These are phyloP conservation scores for Glonium stellatum DNA, from an alignment of 495 filamentous ascomycete genomes.

Conservation along the genomic window DNA sequence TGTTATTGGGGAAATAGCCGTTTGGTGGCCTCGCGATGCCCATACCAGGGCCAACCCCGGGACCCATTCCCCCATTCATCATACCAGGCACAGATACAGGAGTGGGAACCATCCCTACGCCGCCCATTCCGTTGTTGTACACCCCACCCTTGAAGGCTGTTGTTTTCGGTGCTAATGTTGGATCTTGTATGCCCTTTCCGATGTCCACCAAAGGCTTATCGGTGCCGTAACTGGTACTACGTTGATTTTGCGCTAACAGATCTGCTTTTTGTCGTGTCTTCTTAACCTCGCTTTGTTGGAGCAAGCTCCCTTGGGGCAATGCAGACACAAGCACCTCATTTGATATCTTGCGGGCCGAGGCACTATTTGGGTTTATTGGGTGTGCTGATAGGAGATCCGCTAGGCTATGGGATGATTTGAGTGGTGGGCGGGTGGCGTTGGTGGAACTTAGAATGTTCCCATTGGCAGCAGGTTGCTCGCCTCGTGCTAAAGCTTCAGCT, in stretches of 20 bases:
- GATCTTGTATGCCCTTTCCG: constrained; percentile 26
- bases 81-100: neutral
- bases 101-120: constrained; percentile 13
- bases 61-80: neutral
- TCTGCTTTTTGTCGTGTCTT: constrained; percentile 22
- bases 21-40: neutral
- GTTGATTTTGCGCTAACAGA: constrained; percentile 25
- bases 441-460: neutral
- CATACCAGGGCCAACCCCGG: constrained; percentile 8
- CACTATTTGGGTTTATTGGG: constrained; percentile 36
- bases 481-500: constrained; percentile 56
- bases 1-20: constrained; percentile 10
- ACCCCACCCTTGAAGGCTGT: constrained; percentile 47
- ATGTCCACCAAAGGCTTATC: constrained; percentile 26
- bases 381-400: constrained; percentile 60
- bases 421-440: constrained; percentile 23
- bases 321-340: constrained; percentile 13
- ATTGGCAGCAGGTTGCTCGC: constrained; percentile 23
- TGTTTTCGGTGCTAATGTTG: constrained; percentile 13
- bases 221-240: constrained; percentile 20
- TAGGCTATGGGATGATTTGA: constrained; percentile 52
- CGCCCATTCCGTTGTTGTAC: constrained; percentile 47
- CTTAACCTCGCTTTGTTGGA: constrained; percentile 25
- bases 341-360: constrained; percentile 28
- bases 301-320: constrained; percentile 28